Evolutionary conservation across 2,329 filamentous ascomycete genomes (phyloP).

Genomic region (Trichoderma breve): DNA sequence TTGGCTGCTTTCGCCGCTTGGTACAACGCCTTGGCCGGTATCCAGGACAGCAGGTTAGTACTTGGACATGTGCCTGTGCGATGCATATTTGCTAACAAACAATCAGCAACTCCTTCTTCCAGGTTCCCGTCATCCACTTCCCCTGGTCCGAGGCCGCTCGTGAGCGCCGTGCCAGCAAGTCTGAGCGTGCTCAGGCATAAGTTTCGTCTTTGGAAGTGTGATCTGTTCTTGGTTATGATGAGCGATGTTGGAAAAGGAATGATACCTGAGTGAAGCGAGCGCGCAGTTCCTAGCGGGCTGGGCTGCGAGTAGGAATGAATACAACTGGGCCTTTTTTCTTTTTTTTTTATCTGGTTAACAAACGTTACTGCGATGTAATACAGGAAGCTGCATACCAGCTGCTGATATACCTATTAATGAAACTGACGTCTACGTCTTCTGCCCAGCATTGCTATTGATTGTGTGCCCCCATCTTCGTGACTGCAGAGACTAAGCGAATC

Average conservation of each 20-base stretch:
- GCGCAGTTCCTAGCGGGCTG: conserved; percentile 13
- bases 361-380: conserved; percentile 15
- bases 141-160: conserved; percentile 84
- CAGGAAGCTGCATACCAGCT: background rate
- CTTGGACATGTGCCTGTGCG: background rate
- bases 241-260: conserved; percentile 11
- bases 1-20: conserved; percentile 78
- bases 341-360: conserved; percentile 2
- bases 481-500: background rate
- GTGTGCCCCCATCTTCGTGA: background rate
- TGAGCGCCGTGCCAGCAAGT: conserved; percentile 53
- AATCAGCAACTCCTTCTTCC: conserved; percentile 78
- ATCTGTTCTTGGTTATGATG: conserved; percentile 12
- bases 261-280: conserved; percentile 16
- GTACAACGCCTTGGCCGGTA: conserved; percentile 83
- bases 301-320: background rate
- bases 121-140: conserved; percentile 90
- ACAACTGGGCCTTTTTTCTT: background rate
- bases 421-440: conserved; percentile 10
- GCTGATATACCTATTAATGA: conserved; percentile 18
- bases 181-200: conserved; percentile 28
- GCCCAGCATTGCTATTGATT: background rate
- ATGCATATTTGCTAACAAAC: conserved; percentile 32
- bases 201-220: background rate
- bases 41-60: conserved; percentile 66